phyloP scores from a whole-genome alignment of 2,329 filamentous ascomycete genomes.

The Paecilomyces formosus region DNA sequence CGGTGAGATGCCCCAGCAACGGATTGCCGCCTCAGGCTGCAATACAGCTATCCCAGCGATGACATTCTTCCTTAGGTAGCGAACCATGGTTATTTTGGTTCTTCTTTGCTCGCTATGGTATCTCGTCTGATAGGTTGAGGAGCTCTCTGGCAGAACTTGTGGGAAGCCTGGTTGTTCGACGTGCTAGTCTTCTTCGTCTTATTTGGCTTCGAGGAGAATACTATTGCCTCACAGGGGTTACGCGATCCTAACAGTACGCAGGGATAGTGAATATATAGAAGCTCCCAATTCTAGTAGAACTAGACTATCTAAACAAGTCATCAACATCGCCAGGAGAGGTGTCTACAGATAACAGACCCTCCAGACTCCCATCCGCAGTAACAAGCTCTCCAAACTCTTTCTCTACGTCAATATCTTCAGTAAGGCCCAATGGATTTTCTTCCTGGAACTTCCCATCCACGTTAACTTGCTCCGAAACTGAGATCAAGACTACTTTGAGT shows the following conservation, averaged over 20 bases:
- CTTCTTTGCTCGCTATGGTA: no score
- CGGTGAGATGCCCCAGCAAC: slow-evolving; percentile 9
- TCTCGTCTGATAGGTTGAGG: no score
- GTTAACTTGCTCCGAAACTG: background rate
- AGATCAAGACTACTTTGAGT: slow-evolving; percentile 21
- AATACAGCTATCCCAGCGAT: background rate
- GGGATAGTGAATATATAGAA: no score
- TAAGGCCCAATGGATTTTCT: slow-evolving; percentile 15
- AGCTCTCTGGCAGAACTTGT: no score
- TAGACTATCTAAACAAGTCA: slow-evolving; percentile 5
- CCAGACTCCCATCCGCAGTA: slow-evolving; percentile 26
- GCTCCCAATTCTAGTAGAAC: no score
- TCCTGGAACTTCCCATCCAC: slow-evolving; percentile 1
- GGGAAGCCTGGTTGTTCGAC: no score
- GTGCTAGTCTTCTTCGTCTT: no score
- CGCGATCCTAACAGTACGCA: no score
- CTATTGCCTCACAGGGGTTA: no score
- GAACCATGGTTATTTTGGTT: no score
- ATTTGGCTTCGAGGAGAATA: no score
- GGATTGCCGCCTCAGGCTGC: background rate
- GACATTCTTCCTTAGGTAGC: background rate
- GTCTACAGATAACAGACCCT: slow-evolving; percentile 17
- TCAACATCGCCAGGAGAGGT: slow-evolving; percentile 12
- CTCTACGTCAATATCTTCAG: slow-evolving; percentile 23
- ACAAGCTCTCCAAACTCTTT: slow-evolving; percentile 27